Evolutionary conservation across 1,284 basidiomycete species (phyloP), one percentile per base, ranked within the genome.

Genomic region (Exobasidium rhododendri): DNA sequence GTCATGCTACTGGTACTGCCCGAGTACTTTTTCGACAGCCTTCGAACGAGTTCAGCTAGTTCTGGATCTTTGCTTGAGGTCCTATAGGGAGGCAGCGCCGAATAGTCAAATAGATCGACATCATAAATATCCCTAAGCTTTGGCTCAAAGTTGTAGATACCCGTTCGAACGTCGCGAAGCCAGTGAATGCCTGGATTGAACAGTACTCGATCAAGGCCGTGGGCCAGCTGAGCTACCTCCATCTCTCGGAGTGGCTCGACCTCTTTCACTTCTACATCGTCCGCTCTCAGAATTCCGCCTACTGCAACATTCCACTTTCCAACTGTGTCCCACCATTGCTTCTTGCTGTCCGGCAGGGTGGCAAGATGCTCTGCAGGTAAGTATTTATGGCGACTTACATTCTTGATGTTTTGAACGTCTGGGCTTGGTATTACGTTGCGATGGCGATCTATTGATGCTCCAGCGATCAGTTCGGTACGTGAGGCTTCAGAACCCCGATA

Each of bases 1-100:
- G 91, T 89, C 63, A 96, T 82, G 10, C 91, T 94, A n/a, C 92
- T 94, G 0, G 94, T 98, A 7, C 91, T 94, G 0, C 94, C 94
- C 17, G 86, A 86, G 78, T 90, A 97, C 44, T 78, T 83, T 47
- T 86, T 85, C 0, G 83, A 79, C 63, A 89, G 83, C 43, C 80
- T 79, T 67, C 85, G 83, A 0, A 89, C 88, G 14, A 96, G 81
- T 2, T 80, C 74, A 60, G 84, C 83, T 4, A 97, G 82, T 63
- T 89, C 89, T 65, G 85, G 77, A 74, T 98, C 94, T 59, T 84
- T 83, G 3, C 90, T 92, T 63, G 92, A 92, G 30, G 85, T 88
- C 35, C 91, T 81, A 72, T 97, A 98, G 0, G 85, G 84, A 2
- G 86, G 84, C 0, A 94, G 80, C 0, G 90, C 86, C 62, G 90